Conservation (phyloP, 2,329 filamentous ascomycete genomes). For the Sclerotinia minor region DNA sequence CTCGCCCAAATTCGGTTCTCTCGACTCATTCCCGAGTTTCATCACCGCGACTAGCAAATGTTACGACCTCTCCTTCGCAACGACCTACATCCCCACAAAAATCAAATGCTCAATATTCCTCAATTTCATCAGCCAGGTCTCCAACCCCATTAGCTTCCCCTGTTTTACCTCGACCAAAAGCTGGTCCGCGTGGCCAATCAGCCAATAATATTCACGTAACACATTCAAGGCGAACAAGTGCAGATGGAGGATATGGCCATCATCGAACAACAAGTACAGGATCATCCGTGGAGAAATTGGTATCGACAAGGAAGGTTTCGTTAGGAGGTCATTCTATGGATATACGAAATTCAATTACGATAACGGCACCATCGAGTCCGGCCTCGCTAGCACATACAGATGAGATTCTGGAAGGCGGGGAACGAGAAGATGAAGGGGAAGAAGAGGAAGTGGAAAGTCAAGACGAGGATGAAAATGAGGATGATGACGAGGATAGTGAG, state of each 20-base stretch:
- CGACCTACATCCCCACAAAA: conserved; percentile 52
- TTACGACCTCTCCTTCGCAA: conserved; percentile 25
- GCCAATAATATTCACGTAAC: conserved; percentile 33
- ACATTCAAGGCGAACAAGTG: conserved; percentile 31
- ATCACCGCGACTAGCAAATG: conserved; percentile 44
- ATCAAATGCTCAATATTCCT: conserved; percentile 37
- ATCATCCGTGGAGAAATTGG: conserved; percentile 32
- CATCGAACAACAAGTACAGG: conserved; percentile 36
- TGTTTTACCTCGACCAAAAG: conserved; percentile 31
- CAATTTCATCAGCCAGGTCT: conserved; percentile 33
- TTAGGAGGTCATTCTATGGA: conserved; percentile 30
- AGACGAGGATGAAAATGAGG: conserved; percentile 29
- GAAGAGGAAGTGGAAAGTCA: conserved; percentile 5
- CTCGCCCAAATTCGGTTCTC: conserved; percentile 49
- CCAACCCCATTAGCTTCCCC: conserved; percentile 34
- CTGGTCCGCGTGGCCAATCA: conserved; percentile 32
- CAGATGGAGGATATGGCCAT: conserved; percentile 34
- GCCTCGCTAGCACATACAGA: conserved; percentile 35
- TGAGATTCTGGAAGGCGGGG: conserved; percentile 25
- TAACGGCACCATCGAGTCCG: conserved; percentile 30
- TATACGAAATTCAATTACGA: conserved; percentile 27
- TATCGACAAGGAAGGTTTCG: conserved; percentile 33
- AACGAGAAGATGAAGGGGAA: conserved; percentile 11
- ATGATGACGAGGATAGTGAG: conserved; percentile 17
- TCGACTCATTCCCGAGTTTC: conserved; percentile 50